These are phyloP conservation scores for Cladosporium phlei DNA, from an alignment of 2,329 filamentous ascomycete genomes.

Conservation along the genomic window DNA sequence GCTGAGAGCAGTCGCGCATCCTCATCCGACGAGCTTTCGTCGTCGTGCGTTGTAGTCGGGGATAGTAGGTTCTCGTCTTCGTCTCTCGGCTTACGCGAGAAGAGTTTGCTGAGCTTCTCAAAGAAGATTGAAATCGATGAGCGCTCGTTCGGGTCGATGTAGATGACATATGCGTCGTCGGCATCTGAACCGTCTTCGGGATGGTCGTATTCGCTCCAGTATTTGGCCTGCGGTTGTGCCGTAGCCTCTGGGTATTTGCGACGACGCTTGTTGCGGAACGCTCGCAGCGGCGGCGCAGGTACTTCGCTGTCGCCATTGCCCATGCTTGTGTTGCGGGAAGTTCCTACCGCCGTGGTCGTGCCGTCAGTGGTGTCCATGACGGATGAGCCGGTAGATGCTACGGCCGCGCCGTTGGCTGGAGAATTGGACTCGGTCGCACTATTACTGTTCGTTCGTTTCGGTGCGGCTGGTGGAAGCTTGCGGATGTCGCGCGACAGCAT, in stretches of 20 bases:
- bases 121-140: constrained; percentile 63
- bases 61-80: constrained; percentile 24
- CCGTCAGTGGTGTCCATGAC: constrained; percentile 32
- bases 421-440: constrained; percentile 22
- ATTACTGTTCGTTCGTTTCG: constrained; percentile 22
- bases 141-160: constrained; percentile 64
- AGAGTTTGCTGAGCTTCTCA: constrained; percentile 41
- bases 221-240: constrained; percentile 38
- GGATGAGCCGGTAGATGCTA: constrained; percentile 36
- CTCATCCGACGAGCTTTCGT: constrained; percentile 30
- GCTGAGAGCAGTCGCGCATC: constrained; percentile 16
- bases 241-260: constrained; percentile 27
- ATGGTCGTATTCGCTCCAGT: constrained; percentile 87
- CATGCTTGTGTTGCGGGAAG: constrained; percentile 13
- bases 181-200: constrained; percentile 63
- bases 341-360: constrained; percentile 30
- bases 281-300: constrained; percentile 36
- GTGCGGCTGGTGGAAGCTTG: constrained; percentile 43
- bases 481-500: constrained; percentile 48
- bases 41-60: constrained; percentile 19
- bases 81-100: constrained; percentile 28
- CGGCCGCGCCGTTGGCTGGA: constrained; percentile 23
- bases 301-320: constrained; percentile 33
- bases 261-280: constrained; percentile 39
- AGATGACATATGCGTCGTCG: constrained; percentile 60